Conservation (phyloP, 2,329 filamentous ascomycete species). For the Monosporascus sp. region DNA sequence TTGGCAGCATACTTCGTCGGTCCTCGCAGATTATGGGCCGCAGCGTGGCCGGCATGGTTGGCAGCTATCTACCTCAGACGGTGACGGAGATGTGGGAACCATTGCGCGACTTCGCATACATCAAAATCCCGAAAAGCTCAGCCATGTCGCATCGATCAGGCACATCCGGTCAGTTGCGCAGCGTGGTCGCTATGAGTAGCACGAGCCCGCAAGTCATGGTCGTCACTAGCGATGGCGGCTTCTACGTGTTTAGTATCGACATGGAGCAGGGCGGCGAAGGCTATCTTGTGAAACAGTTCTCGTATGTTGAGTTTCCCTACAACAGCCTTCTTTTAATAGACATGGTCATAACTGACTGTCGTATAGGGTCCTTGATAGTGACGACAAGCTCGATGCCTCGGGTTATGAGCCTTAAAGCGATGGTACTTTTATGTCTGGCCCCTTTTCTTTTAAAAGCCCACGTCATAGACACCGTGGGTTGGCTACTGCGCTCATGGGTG, state of each 20-base stretch:
- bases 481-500: neutral
- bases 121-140: slow-evolving; percentile 71
- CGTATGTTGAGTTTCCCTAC: slow-evolving; percentile 42
- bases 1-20: slow-evolving; percentile 86
- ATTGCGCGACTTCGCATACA: slow-evolving; percentile 88
- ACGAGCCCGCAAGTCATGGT: slow-evolving; percentile 97
- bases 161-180: slow-evolving; percentile 55
- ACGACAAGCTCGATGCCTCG: slow-evolving; percentile 49
- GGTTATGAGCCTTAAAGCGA: slow-evolving; percentile 33
- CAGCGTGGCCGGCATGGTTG: slow-evolving; percentile 80
- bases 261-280: slow-evolving; percentile 93
- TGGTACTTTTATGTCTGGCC: too few species aligned
- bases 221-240: slow-evolving; percentile 90
- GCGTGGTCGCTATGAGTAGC: slow-evolving; percentile 96
- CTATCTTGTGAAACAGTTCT: slow-evolving; percentile 84
- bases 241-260: slow-evolving; percentile 93
- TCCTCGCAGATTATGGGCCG: slow-evolving; percentile 93
- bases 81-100: slow-evolving; percentile 99
- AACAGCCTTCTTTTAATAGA: slow-evolving; percentile 1
- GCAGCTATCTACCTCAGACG: slow-evolving; percentile 85
- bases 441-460: too few species aligned
- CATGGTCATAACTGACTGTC: neutral
- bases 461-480: too few species aligned
- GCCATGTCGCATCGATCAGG: slow-evolving; percentile 25
- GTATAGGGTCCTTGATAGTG: slow-evolving; percentile 46